Conservation (phyloP, 148 eudicot genomes). For the Persicaria maculosa region DNA sequence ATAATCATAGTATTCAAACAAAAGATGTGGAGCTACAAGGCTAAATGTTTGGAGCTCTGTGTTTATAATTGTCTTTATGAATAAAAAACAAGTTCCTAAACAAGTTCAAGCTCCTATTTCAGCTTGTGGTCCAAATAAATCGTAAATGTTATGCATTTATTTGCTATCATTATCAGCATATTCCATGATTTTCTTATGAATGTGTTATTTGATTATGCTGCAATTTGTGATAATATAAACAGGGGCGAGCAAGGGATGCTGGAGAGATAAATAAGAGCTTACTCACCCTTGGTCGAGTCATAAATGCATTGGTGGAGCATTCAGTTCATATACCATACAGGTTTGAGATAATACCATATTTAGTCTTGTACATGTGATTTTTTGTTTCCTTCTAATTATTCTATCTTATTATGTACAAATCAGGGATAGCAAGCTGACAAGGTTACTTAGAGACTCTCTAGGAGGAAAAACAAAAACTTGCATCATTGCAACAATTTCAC, state of each 20-base stretch:
- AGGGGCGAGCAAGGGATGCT: constrained; percentile 78
- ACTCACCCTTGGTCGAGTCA: constrained; percentile 77
- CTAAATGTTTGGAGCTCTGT: too few species aligned
- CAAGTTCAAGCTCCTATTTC: too few species aligned
- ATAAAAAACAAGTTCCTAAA: too few species aligned
- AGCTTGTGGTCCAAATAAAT: too few species aligned
- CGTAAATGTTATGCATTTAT: too few species aligned
- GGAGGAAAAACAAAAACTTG: constrained; percentile 94
- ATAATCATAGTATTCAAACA: too few species aligned
- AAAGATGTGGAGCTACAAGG: too few species aligned
- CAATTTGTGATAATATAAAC: background rate
- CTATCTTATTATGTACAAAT: background rate
- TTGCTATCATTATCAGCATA: background rate
- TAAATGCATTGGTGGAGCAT: constrained; percentile 76
- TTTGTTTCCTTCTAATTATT: background rate
- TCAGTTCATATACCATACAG: constrained; percentile 82
- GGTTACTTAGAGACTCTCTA: constrained; percentile 76
- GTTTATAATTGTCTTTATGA: too few species aligned
- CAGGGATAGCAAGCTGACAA: constrained; percentile 92
- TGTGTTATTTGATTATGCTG: background rate
- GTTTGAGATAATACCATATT: constrained; percentile 21
- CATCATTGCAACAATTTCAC: constrained; percentile 80
- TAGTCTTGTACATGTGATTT: background rate
- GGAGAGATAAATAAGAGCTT: constrained; percentile 93
- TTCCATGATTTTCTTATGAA: background rate